Base-by-base conservation (phyloP, 2,329 filamentous ascomycete genomes). In the Verticillium klebahnii region DNA sequence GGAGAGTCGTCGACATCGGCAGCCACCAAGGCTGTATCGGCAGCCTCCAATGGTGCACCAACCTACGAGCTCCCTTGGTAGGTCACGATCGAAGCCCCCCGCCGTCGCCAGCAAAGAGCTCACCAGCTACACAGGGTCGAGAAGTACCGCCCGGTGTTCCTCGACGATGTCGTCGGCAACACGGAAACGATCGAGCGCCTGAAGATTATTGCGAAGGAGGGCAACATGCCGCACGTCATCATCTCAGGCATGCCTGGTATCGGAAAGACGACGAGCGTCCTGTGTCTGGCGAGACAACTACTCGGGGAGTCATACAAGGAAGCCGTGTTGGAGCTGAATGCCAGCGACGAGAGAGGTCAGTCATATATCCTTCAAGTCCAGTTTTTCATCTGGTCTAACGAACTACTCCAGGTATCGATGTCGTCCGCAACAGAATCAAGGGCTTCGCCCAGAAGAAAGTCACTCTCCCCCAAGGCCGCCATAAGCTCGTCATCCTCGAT, bases 181-280 rank as follows among this genome's bases (percentile, higher is more conserved):
- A 96, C 92, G 23, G 95, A 99, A 75, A 99, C 95, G 1, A 93
- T 99, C 70, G 94, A 98, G 76, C 90, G 95, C 61, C 82, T 99
- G 70, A 98, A 98, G 74, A 98, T 99, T 71, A 98, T 99, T 69
- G 93, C 95, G 56, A 95, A 93, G 76, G 95, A 98, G 79, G 95
- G 95, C 69, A 99, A 99, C 78, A 97, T 99, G 93, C 95, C 95
- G 2, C 95, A 99, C 78, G 87, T 99, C 71, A 98, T 99, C 77
- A 98, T 99, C 71, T 97, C 92, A n/a, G 95, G 95, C 63, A 98
- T 97, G 93, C 95, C 95, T 23, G 95, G 95, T 72, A 99, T 98
- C 71, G 95, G 95, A 76, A 99, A 99, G 82, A 99, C 95, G 4
- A 98, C 95, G 0, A 97, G 93, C 61, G 89, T 99, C 61, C 81